Evolutionary conservation across 257 asterid species (phyloP).

Genomic region (Datura wrightii): DNA sequence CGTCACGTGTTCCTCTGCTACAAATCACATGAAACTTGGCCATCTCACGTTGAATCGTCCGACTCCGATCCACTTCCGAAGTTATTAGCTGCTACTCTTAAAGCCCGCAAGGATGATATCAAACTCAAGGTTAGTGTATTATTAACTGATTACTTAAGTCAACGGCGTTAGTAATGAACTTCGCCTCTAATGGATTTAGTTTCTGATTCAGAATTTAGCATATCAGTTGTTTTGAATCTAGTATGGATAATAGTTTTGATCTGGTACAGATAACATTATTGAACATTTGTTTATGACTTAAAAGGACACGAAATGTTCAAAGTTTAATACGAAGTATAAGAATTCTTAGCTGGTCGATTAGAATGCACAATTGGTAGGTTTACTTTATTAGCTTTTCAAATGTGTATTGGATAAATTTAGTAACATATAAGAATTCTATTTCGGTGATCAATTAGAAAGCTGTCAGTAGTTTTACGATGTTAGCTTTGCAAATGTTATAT

Average conservation of each 20-base stretch:
- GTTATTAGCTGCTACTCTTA: conserved; percentile 62
- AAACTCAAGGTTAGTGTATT: conserved; percentile 52
- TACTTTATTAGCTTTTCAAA: not conserved
- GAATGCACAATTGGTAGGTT: not conserved
- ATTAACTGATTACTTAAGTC: not conserved
- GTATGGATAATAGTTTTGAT: not conserved
- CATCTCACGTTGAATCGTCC: conserved; percentile 73
- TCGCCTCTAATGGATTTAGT: not conserved
- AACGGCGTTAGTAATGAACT: not conserved
- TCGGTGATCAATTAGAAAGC: not conserved
- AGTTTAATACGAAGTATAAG: not conserved
- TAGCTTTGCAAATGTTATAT: not conserved
- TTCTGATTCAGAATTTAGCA: not conserved
- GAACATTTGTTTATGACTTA: not conserved
- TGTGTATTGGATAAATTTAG: not conserved
- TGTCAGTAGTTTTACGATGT: not conserved
- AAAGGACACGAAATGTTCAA: not conserved
- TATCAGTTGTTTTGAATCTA: not conserved
- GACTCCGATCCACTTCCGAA: conserved; percentile 90
- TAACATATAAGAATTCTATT: not conserved
- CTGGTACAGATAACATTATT: not conserved
- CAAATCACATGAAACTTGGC: conserved; percentile 86
- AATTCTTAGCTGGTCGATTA: not conserved
- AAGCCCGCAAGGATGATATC: conserved; percentile 70
- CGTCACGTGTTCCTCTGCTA: conserved; percentile 95